These are phyloP conservation scores for Thuidium tamariscinum DNA, from an alignment of 225 moss, liverwort and hornwort species.

Conservation along the genomic window DNA sequence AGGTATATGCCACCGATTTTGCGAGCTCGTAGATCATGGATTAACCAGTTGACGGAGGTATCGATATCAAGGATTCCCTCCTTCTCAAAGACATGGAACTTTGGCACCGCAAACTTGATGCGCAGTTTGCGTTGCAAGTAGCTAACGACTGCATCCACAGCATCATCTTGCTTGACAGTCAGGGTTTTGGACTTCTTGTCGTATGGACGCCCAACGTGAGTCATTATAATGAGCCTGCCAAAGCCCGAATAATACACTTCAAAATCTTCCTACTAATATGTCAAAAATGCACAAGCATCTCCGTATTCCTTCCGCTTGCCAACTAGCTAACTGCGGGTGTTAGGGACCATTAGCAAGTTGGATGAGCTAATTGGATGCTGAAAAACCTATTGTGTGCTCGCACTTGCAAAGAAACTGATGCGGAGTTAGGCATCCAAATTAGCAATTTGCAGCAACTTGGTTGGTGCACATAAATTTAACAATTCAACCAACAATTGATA, in stretches of 20 bases:
- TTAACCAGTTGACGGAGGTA: slow-evolving; percentile 57
- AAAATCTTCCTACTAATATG: background rate
- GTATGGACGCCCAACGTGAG: slow-evolving; percentile 38
- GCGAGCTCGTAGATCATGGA: slow-evolving; percentile 32
- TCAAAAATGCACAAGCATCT: background rate
- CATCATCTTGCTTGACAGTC: slow-evolving; percentile 32
- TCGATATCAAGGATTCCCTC: slow-evolving; percentile 41
- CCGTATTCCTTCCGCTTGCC: background rate
- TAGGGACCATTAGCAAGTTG: background rate
- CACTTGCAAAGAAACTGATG: background rate
- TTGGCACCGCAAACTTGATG: slow-evolving; percentile 43
- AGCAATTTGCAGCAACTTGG: background rate
- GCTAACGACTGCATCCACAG: slow-evolving; percentile 31
- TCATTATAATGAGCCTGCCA: slow-evolving; percentile 42
- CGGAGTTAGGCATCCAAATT: background rate
- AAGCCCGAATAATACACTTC: background rate
- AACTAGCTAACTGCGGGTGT: background rate
- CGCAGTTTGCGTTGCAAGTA: slow-evolving; percentile 52
- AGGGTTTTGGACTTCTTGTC: slow-evolving; percentile 40
- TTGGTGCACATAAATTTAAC: background rate
- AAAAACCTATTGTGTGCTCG: background rate
- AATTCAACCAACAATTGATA: background rate
- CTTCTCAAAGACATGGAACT: slow-evolving; percentile 31
- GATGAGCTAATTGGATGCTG: background rate
- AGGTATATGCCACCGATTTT: slow-evolving; percentile 57